Conservation (phyloP, 2,329 filamentous ascomycete genomes). For the Purpureocillium takamizusanense region DNA sequence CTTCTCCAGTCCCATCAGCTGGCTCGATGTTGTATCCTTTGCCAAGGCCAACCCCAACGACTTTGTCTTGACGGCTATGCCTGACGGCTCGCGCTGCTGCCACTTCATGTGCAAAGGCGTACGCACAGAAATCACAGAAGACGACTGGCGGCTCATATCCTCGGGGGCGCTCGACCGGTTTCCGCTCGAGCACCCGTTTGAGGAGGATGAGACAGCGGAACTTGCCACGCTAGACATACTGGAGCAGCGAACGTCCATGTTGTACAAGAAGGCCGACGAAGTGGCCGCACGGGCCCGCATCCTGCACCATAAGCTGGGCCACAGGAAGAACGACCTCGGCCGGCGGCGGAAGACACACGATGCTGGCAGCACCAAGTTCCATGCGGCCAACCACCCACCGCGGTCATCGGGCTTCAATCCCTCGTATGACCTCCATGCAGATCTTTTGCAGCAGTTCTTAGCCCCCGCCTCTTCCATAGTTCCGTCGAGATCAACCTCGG, state of each 20-base stretch:
- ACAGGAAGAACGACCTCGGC: constrained; percentile 21
- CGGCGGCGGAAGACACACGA: constrained; percentile 16
- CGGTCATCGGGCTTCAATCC: constrained; percentile 16
- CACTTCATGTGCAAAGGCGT: constrained; percentile 76
- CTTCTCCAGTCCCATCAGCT: constrained; percentile 56
- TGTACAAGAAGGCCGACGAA: constrained; percentile 76
- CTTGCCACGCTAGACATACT: constrained; percentile 76
- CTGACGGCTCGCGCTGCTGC: constrained; percentile 63
- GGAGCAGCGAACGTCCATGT: constrained; percentile 65
- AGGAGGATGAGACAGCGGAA: constrained; percentile 81
- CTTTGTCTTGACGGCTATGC: constrained; percentile 61
- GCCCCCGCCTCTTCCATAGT: constrained; percentile 11
- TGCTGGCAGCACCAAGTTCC: constrained; percentile 26
- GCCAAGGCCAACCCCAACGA: constrained; percentile 72
- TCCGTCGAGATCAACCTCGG: constrained; percentile 18
- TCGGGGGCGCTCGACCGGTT: constrained; percentile 73
- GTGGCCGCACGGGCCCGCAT: constrained; percentile 55
- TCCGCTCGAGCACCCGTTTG: constrained; percentile 70
- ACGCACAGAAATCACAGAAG: constrained; percentile 76
- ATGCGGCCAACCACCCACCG: constrained; percentile 20
- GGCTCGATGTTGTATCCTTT: constrained; percentile 81
- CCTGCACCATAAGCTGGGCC: constrained; percentile 63
- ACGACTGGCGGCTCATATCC: constrained; percentile 77
- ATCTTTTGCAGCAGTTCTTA: constrained; percentile 46
- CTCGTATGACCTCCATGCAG: constrained; percentile 40